Conservation (phyloP, 495 filamentous ascomycete genomes). For the Xylaria intraflava region DNA sequence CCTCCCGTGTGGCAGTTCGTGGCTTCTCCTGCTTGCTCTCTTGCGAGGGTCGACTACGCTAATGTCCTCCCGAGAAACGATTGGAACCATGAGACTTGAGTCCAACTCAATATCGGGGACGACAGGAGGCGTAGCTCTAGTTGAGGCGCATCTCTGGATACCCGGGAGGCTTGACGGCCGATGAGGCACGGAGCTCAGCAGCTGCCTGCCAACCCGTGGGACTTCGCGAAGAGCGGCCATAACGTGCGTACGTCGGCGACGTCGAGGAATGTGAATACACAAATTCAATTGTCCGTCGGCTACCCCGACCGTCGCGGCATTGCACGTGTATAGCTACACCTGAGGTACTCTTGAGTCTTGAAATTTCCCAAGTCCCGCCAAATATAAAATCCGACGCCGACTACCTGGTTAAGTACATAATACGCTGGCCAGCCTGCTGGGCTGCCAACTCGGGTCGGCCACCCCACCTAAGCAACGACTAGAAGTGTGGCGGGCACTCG, state of each 20-base stretch:
- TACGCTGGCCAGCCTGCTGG: no score
- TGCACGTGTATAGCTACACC: background rate
- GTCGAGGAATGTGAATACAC: background rate
- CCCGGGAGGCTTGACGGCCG: conserved; percentile 17
- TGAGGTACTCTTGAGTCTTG: background rate
- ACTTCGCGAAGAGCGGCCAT: conserved; percentile 26
- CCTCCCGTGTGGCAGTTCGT: conserved; percentile 33
- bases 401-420: background rate
- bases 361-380: conserved; percentile 9
- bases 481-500: no score
- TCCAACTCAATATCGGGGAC: conserved; percentile 32
- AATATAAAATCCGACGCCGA: conserved; percentile 13
- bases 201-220: conserved; percentile 19
- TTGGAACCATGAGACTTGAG: conserved; percentile 28
- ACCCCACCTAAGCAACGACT: no score
- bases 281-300: conserved; percentile 6
- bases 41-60: conserved; percentile 34
- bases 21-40: conserved; percentile 36
- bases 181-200: conserved; percentile 15
- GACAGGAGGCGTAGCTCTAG: conserved; percentile 19
- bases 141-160: conserved; percentile 32
- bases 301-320: background rate
- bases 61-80: conserved; percentile 28
- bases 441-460: no score
- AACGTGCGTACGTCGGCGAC: conserved; percentile 2